Conservation (phyloP, 805 yeast genomes). For the Yarrowia sp. region DNA sequence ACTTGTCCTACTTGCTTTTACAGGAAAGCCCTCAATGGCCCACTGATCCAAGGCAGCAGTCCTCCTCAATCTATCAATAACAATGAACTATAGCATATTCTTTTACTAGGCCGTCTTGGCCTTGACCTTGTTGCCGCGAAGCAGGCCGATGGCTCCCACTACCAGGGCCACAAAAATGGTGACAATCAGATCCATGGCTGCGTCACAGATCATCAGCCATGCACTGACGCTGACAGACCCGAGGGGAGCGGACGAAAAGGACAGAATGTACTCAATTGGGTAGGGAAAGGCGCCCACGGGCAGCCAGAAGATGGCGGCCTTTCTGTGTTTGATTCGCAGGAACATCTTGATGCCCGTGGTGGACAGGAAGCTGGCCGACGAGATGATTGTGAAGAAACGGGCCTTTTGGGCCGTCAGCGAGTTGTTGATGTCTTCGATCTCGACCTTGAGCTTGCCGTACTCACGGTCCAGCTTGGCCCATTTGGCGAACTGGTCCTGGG, state of each 20-base stretch:
- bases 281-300: constrained; percentile 66
- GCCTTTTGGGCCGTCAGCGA: constrained; percentile 49
- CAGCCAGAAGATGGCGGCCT: constrained; percentile 62
- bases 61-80: constrained; percentile 5
- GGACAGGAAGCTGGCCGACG: constrained; percentile 50
- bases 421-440: constrained; percentile 55
- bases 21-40: no score
- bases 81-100: background rate
- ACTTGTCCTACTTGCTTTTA: no score
- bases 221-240: constrained; percentile 68
- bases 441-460: constrained; percentile 62
- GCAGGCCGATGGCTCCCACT: constrained; percentile 11
- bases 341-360: constrained; percentile 56
- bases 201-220: constrained; percentile 57
- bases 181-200: constrained; percentile 43
- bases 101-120: constrained; percentile 2
- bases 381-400: constrained; percentile 50
- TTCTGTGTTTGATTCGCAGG: constrained; percentile 61
- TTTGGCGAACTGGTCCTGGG: constrained; percentile 93
- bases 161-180: constrained; percentile 18
- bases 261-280: constrained; percentile 60
- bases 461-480: constrained; percentile 93
- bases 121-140: constrained; percentile 29
- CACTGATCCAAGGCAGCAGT: background rate
- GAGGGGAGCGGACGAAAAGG: constrained; percentile 67